Evolutionary conservation across 192 early-diverging fungal species (phyloP), one percentile per base, ranked within the genome.

Genomic region (Coemansia sp.): DNA sequence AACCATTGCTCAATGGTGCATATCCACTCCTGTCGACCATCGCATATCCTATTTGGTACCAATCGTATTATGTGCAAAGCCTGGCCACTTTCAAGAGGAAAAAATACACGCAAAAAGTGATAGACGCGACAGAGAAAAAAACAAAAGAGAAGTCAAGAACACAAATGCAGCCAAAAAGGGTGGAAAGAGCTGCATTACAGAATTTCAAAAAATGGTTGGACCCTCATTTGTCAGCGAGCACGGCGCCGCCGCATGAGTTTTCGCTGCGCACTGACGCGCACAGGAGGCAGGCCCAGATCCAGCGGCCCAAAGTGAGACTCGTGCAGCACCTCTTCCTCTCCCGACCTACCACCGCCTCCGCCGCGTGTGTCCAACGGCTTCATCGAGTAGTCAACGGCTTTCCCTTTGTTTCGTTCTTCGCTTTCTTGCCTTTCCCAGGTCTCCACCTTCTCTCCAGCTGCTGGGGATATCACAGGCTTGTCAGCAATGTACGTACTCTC

Each of bases 261-360:
- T 28, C 72, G 78, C 62, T 81, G 69, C 9, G 73, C 50, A 41
- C 78, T 81, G 60, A 73, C 67, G 44, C 64, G 69, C n/a, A 81
- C 61, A 10, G 78, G 78, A 49, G 73, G 73, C 54, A 81, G 56
- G 5, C 78, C 78, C 19, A 81, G 69, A 47, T 72, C 73, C 41
- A 76, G 63, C 26, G 78, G 78, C 18, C 74, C 73, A 64, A 81
- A 74, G 52, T 76, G 69, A 22, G 69, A 73, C 55, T 75, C 73
- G 47, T 60, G 50, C 44, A 81, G 55, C 12, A 81, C 56, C 41
- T 64, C 51, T 4, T 59, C 31, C 38, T 65, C 54, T 19, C 28
- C 22, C 27, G 30, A 28, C 19, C 12, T 12, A 12, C 22, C 54
- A 0, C 28, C 48, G 18, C n/a, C 56, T 2, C n/a, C 49, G 54